Percentiles rank a stretch among this genome's conserved stretches.
These are phyloP conservation scores for Wickerhamiella lipophila DNA, from an alignment of 805 yeast species.

Conservation along the genomic window DNA sequence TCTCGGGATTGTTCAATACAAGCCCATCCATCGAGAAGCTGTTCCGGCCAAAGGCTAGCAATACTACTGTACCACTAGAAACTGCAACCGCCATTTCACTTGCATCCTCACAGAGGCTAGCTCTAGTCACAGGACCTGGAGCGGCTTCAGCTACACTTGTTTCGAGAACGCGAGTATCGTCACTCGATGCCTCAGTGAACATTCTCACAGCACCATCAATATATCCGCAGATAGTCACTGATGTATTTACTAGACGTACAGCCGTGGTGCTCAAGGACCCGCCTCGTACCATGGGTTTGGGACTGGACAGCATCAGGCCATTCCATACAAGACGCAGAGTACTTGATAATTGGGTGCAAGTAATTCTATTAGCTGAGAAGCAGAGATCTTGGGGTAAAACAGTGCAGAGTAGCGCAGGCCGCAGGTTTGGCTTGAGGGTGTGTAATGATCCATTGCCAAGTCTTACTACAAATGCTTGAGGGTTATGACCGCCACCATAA, in stretches of 20 bases:
- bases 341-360: slow-evolving; percentile 41
- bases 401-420: slow-evolving; percentile 38
- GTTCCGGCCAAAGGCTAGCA: slow-evolving; percentile 59
- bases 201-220: slow-evolving; percentile 65
- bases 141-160: slow-evolving; percentile 37
- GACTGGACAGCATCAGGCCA: slow-evolving; percentile 54
- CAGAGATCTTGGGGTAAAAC: slow-evolving; percentile 71
- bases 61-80: slow-evolving; percentile 56
- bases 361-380: slow-evolving; percentile 63
- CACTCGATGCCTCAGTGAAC: slow-evolving; percentile 73
- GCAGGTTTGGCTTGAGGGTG: slow-evolving; percentile 13
- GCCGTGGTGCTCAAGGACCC: slow-evolving; percentile 55
- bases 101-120: slow-evolving; percentile 68
- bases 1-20: slow-evolving; percentile 16
- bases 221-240: slow-evolving; percentile 49
- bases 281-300: slow-evolving; percentile 50
- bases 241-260: slow-evolving; percentile 43
- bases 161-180: slow-evolving; percentile 48
- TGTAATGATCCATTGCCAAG: slow-evolving; percentile 49
- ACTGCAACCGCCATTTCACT: slow-evolving; percentile 62
- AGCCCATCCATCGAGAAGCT: slow-evolving; percentile 18
- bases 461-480: slow-evolving; percentile 46
- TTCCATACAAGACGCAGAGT: slow-evolving; percentile 61
- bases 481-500: slow-evolving; percentile 70
- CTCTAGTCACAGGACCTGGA: slow-evolving; percentile 36